phyloP scores from a whole-genome alignment of 371 early-diverging fungal species.

The Phascolomyces articulosus region DNA sequence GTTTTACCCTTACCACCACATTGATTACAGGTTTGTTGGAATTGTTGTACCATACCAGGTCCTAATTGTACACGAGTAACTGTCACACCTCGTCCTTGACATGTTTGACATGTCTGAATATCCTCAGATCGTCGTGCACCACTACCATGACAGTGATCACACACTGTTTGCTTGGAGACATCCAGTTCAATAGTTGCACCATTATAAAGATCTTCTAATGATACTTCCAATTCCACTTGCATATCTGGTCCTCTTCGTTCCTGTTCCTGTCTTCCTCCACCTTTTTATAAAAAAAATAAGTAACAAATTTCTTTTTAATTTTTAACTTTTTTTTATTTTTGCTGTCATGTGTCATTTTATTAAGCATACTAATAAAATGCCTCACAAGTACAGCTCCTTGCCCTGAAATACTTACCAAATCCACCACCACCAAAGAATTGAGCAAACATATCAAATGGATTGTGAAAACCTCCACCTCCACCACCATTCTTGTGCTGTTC shows the following conservation, averaged over 20 bases:
- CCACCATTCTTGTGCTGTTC: constrained; percentile 68
- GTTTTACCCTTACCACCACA: constrained; percentile 93
- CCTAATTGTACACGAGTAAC: constrained; percentile 86
- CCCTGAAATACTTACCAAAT: constrained; percentile 5
- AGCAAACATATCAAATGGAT: constrained; percentile 93
- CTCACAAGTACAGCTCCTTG: no score
- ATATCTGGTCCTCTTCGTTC: constrained; percentile 77
- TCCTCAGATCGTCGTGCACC: constrained; percentile 89
- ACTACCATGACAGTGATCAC: constrained; percentile 90
- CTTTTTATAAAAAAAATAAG: constrained; percentile 1
- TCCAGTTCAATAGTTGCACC: constrained; percentile 88
- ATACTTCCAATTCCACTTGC: constrained; percentile 76
- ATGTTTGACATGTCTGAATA: constrained; percentile 78
- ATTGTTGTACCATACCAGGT: constrained; percentile 93
- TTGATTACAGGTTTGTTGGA: constrained; percentile 88
- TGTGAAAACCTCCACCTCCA: constrained; percentile 71
- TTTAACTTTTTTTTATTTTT: not conserved
- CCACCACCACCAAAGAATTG: constrained; percentile 84
- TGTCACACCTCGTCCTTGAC: constrained; percentile 82
- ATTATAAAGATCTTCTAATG: constrained; percentile 87
- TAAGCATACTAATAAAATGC: not conserved
- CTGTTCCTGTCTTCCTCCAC: constrained; percentile 11
- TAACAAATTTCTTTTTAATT: not conserved
- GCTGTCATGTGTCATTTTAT: not conserved
- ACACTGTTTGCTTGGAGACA: constrained; percentile 90